Conservation (phyloP, 148 eudicot genomes). For the Chenopodium album region DNA sequence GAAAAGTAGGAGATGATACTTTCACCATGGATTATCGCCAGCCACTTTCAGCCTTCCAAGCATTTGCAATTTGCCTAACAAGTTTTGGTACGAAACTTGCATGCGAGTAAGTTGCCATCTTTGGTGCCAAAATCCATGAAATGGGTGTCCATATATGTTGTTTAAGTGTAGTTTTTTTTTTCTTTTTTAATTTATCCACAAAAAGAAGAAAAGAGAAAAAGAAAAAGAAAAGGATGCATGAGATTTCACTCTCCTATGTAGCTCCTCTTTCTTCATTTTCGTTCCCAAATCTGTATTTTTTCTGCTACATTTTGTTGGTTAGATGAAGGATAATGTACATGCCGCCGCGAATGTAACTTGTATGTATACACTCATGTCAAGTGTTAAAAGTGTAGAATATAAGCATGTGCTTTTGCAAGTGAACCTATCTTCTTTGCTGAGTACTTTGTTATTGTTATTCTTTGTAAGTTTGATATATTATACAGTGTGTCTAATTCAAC, state of each 20-base stretch:
- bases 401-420: not conserved
- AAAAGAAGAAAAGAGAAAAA: not conserved
- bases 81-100: constrained; percentile 98
- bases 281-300: constrained; percentile 11
- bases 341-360: not conserved
- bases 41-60: constrained; percentile 92
- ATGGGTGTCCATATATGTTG: constrained; percentile 10
- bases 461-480: too few relatives aligned
- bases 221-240: not conserved
- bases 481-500: too few relatives aligned
- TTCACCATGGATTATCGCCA: constrained; percentile 96
- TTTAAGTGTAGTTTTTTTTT: not conserved
- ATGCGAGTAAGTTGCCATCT: constrained; percentile 52
- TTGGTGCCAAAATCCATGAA: constrained; percentile 9
- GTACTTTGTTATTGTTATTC: not conserved
- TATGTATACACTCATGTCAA: not conserved
- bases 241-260: not conserved
- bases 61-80: constrained; percentile 92
- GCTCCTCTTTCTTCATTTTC: not conserved
- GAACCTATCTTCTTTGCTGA: not conserved
- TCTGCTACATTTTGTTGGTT: constrained; percentile 16
- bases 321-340: constrained; percentile 14
- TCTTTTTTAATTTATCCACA: constrained; percentile 10
- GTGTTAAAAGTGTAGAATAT: constrained; percentile 5
- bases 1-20: constrained; percentile 80